Evolutionary conservation across 2,329 filamentous ascomycete species (phyloP).

Genomic region (Orbilia javanica): DNA sequence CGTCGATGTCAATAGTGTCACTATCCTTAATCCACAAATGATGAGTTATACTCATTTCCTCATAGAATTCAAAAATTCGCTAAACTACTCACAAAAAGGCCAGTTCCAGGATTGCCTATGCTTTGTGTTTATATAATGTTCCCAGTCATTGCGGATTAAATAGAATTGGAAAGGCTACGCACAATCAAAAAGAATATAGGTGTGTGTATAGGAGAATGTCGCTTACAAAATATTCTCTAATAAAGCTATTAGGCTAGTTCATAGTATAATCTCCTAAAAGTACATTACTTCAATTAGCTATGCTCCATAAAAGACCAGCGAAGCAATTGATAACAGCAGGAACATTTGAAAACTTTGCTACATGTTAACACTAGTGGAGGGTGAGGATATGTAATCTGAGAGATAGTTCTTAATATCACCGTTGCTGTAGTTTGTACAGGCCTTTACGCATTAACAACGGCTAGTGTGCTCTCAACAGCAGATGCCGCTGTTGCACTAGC

Average conservation of each 20-base stretch:
- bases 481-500: slow-evolving; percentile 19
- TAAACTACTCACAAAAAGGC: background rate
- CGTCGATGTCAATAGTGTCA: background rate
- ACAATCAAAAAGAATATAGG: slow-evolving; percentile 4
- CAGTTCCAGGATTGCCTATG: slow-evolving; percentile 11
- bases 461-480: slow-evolving; percentile 8
- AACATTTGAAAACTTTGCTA: slow-evolving; percentile 2
- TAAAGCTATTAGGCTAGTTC: background rate
- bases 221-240: slow-evolving; percentile 12
- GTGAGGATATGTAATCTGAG: slow-evolving; percentile 4
- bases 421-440: background rate
- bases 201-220: slow-evolving; percentile 25
- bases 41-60: background rate
- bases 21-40: background rate
- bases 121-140: slow-evolving; percentile 8
- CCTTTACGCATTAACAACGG: background rate
- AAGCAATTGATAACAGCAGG: slow-evolving; percentile 19
- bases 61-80: slow-evolving; percentile 5
- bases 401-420: slow-evolving; percentile 5
- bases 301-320: background rate
- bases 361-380: background rate
- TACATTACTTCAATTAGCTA: slow-evolving; percentile 19
- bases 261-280: background rate
- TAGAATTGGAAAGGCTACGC: slow-evolving; percentile 3
- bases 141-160: slow-evolving; percentile 15